Base-by-base conservation (phyloP, 495 filamentous ascomycete genomes). In the Cenococcum geophilum region DNA sequence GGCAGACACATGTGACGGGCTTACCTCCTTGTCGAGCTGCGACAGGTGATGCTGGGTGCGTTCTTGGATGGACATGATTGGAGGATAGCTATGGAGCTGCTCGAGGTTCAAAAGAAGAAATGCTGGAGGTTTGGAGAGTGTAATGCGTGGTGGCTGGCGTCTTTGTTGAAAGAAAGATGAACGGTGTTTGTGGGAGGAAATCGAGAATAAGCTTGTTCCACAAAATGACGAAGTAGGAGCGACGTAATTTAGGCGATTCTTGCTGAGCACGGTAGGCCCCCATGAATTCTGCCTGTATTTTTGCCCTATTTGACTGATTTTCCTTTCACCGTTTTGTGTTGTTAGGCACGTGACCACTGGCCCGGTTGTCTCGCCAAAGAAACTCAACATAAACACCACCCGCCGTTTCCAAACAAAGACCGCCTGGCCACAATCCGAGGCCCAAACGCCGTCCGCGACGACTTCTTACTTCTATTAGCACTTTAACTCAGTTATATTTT, bases 1-100 rank as follows among this genome's bases (percentile, higher is more conserved):
- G 25, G 53, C n/a, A 47, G 37, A 51, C 34, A 63, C n/a, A 22
- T 25, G 48, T 45, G n/a, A 16, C n/a, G 25, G 52, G 81, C 89
- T 69, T 76, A 96, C 92, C 89, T 97, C 92, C 80, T 95, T 95
- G 80, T 97, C 92, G 77, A 97, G 87, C 82, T 91, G 88, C 62
- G 86, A 82, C 69, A 97, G 83, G 66, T 88, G 83, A 72, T 91
- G 83, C 79, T 96, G 90, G 66, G 89, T 86, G 76, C 88, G 89
- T 69, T 96, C 92, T 79, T 97, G 92, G 76, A 90, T 88, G 74
- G 90, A 89, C 82, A 83, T 83, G 74, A 69, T 77, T 64, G 58
- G 58, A 20, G 34, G 54, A 35, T 21, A 18, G 27, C 25, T 36
- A 21, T 52, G 32, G 34, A 27, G 53, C 25, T 36, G 25, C 22